phyloP scores from a whole-genome alignment of 164 flowering plant species.

The Aristolochia contorta region DNA sequence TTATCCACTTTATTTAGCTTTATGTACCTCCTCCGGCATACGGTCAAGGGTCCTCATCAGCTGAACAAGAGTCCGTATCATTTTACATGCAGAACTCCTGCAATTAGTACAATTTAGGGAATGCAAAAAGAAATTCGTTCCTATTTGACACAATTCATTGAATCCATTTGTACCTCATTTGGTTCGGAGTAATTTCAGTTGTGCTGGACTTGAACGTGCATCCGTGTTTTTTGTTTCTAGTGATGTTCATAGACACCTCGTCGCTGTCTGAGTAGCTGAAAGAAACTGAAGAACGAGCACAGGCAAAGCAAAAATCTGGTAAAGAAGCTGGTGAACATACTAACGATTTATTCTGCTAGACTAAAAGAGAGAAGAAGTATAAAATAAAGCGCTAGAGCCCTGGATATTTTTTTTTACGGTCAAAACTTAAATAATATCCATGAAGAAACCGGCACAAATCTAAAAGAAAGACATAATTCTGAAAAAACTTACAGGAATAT shows the following conservation, averaged over 20 bases:
- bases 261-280: slow-evolving; percentile 74
- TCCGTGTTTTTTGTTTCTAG: slow-evolving; percentile 67
- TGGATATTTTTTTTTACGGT: too few relatives aligned
- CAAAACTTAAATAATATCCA: too few relatives aligned
- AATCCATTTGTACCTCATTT: slow-evolving; percentile 51
- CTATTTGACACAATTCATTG: not conserved
- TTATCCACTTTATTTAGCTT: not conserved
- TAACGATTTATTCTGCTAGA: too few relatives aligned
- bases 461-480: not conserved
- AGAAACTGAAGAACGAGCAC: slow-evolving; percentile 46
- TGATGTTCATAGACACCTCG: slow-evolving; percentile 80
- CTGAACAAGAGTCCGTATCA: slow-evolving; percentile 88
- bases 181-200: slow-evolving; percentile 71
- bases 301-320: too few relatives aligned
- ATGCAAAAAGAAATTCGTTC: not conserved
- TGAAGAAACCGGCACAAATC: too few relatives aligned
- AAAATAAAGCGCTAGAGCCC: too few relatives aligned
- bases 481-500: slow-evolving; percentile 59
- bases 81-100: slow-evolving; percentile 97
- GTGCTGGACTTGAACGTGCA: slow-evolving; percentile 64
- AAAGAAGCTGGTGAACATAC: too few relatives aligned
- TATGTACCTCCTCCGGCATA: slow-evolving; percentile 83
- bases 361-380: too few relatives aligned
- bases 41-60: slow-evolving; percentile 90
- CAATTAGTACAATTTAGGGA: not conserved